Percentiles rank a stretch among this genome's conserved stretches.
Conservation (phyloP, 176 grass and related monocot genomes). For the Aegilops longissima region DNA sequence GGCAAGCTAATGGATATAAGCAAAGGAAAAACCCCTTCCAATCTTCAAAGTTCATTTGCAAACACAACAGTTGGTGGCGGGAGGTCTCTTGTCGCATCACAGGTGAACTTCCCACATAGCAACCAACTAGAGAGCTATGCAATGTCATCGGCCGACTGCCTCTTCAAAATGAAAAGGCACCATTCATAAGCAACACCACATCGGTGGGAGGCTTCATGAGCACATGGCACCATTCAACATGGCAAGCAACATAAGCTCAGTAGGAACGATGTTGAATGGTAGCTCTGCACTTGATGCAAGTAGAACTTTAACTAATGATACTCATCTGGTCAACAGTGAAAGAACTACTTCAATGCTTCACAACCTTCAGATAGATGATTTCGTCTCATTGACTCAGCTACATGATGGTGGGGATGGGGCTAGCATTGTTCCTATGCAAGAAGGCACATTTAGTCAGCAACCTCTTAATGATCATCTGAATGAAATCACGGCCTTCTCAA, state of each 20-base stretch:
- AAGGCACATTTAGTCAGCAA: background rate
- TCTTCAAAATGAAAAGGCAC: background rate
- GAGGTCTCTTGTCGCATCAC: no score
- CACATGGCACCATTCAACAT: background rate
- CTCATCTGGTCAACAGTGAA: slow-evolving; percentile 10
- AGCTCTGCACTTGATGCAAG: background rate
- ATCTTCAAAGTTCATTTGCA: no score
- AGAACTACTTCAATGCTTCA: background rate
- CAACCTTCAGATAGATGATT: background rate
- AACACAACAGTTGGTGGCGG: no score
- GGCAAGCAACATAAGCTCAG: background rate
- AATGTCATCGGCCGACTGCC: background rate
- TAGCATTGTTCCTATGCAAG: background rate
- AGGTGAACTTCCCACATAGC: no score
- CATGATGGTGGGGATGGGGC: background rate
- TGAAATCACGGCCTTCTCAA: background rate
- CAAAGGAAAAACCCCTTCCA: no score
- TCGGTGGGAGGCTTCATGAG: background rate
- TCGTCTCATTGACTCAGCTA: background rate
- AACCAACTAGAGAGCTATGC: no score
- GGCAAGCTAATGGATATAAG: no score
- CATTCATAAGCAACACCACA: background rate
- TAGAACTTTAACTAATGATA: background rate
- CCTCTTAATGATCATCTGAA: background rate
- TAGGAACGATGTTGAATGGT: background rate